Conservation (phyloP, 1,139 yeast genomes). For the Kodamaea anthophila region DNA sequence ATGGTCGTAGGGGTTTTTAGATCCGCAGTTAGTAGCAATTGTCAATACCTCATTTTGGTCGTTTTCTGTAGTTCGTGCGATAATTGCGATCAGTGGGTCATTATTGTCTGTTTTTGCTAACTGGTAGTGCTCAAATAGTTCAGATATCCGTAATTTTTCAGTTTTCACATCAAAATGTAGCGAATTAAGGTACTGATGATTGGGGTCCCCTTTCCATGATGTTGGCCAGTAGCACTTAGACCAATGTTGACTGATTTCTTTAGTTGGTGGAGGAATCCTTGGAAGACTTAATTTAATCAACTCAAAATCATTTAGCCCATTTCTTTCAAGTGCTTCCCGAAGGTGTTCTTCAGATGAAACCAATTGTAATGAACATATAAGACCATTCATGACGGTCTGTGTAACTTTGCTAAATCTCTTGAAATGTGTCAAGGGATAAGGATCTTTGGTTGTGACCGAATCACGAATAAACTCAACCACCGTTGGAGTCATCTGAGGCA, state of each 20-base stretch:
- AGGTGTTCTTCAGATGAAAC: conserved; percentile 14
- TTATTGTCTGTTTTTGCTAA: not conserved
- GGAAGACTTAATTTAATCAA: conserved; percentile 34
- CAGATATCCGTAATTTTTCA: conserved; percentile 35
- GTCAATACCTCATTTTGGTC: conserved; percentile 15
- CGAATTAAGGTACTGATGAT: conserved; percentile 62
- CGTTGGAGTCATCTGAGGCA: conserved; percentile 25
- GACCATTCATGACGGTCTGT: conserved; percentile 6
- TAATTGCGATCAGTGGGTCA: conserved; percentile 18
- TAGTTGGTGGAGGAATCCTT: conserved; percentile 50
- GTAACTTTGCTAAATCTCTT: conserved; percentile 27
- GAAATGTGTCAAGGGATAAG: conserved; percentile 21
- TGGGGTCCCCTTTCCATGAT: conserved; percentile 90
- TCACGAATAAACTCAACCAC: conserved; percentile 23
- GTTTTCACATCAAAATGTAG: conserved; percentile 41
- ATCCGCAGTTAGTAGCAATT: conserved; percentile 16
- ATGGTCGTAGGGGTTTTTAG: conserved; percentile 53
- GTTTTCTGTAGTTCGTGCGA: conserved; percentile 16
- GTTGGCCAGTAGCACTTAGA: conserved; percentile 73
- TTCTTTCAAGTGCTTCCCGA: not conserved
- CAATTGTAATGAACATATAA: conserved; percentile 24
- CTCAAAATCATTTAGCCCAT: conserved; percentile 2
- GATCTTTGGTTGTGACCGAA: conserved; percentile 23
- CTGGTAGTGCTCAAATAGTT: conserved; percentile 15
- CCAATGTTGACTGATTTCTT: conserved; percentile 62